Base-by-base conservation (phyloP, 768 basidiomycete genomes). In the Mycena maculata region DNA sequence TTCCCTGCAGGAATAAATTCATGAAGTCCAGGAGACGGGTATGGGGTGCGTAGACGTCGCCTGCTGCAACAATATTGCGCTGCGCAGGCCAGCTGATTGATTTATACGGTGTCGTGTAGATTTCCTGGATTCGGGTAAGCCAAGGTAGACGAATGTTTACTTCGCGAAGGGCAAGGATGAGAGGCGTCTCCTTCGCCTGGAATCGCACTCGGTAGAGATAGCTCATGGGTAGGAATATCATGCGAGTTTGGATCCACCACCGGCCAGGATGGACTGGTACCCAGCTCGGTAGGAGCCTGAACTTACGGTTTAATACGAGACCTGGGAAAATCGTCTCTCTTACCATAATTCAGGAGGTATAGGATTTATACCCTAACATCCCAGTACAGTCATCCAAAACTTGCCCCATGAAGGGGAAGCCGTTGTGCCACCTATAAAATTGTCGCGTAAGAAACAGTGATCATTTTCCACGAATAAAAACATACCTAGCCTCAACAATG, bases 211-310 rank as follows among this genome's bases (percentile, higher is more conserved):
- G 92, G 73, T 92, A 94, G 11, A 94, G 84, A 72, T 92, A 93
- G 68, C 91, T 90, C 93, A 98, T 96, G 5, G 98, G 95, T 33
- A 94, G 87, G 74, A 93, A 98, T 47, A 94, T 93, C 48, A 88
- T 90, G n/a, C 97, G 90, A 0, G 92, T 93, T 74, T 99, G 97
- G 45, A 98, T 95, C 97, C 97, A 99, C 97, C 97, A 99, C 65
- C 87, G 85, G 76, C 92, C 90, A 13, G 97, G 97, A 77, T 99
- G 97, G 77, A 99, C 87, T 9, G 97, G 95, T 13, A 93, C 58
- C 91, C 91, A 94, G 25, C 95, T 90, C 0, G 97, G 97, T 2
- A 98, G 81, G 39, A 96, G 80, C 93, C 96, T 97, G 61, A 6
- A 33, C 39, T 60, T 22, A 41, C 25, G 56, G 65, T 44, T 20